Percentiles rank a stretch among this genome's conserved stretches.
These are phyloP conservation scores for Schizopora paradoxa DNA, from an alignment of 1,284 basidiomycete genomes.

Conservation along the genomic window DNA sequence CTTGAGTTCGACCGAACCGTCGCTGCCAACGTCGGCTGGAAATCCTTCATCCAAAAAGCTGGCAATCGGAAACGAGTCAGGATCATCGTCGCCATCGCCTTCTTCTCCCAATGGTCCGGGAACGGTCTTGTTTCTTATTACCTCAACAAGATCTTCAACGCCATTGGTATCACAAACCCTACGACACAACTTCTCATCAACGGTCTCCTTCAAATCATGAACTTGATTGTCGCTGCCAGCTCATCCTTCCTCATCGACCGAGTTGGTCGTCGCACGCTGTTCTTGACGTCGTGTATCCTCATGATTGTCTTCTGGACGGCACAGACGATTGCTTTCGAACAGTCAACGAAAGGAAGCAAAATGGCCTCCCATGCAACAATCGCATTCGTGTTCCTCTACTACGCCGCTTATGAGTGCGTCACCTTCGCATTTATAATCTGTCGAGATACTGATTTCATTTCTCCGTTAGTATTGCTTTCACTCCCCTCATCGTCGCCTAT, in stretches of 20 bases:
- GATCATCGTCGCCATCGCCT: constrained; percentile 51
- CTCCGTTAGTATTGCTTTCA: constrained; percentile 38
- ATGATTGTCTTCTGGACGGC: constrained; percentile 39
- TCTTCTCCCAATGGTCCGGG: constrained; percentile 64
- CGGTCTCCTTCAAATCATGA: constrained; percentile 41
- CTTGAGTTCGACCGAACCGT: constrained; percentile 42
- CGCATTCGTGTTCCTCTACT: constrained; percentile 44
- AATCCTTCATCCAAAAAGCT: constrained; percentile 41
- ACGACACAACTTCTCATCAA: constrained; percentile 60
- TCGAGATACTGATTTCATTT: not conserved
- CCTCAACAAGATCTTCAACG: constrained; percentile 33
- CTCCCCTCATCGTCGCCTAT: constrained; percentile 52
- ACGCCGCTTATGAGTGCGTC: constrained; percentile 38
- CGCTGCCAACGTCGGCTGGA: constrained; percentile 41
- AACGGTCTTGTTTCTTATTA: constrained; percentile 47
- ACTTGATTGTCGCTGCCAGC: constrained; percentile 19
- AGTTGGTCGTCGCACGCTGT: constrained; percentile 19
- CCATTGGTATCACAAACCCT: constrained; percentile 44
- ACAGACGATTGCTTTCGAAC: constrained; percentile 38
- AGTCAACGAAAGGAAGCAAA: constrained; percentile 33
- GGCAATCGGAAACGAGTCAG: constrained; percentile 51
- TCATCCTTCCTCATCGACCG: constrained; percentile 20
- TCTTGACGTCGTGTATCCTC: constrained; percentile 21
- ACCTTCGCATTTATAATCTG: not conserved
- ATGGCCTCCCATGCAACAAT: constrained; percentile 39